Conservation (phyloP, 305 asterid genomes). For the Solanum hybrid region DNA sequence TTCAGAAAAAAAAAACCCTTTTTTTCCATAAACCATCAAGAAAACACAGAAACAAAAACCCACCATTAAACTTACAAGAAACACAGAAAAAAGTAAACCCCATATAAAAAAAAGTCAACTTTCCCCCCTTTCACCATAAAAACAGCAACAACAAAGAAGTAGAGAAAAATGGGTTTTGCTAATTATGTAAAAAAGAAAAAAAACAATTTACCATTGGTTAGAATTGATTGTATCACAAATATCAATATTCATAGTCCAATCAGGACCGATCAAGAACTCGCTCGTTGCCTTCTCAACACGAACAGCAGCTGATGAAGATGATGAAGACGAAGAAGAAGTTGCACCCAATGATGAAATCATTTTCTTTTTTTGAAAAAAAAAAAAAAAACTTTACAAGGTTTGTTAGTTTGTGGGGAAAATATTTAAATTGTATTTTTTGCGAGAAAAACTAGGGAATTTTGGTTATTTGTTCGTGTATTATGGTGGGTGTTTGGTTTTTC, state of each 20-base stretch:
- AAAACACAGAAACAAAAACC: neutral
- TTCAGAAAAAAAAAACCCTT: neutral
- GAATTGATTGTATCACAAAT: conserved; percentile 79
- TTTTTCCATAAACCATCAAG: neutral
- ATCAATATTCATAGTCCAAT: conserved; percentile 93
- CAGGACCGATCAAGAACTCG: conserved; percentile 92
- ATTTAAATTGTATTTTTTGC: neutral
- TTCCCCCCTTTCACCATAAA: neutral
- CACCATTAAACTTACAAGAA: neutral
- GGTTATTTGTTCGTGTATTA: neutral
- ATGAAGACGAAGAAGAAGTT: conserved; percentile 16
- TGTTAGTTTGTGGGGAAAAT: neutral
- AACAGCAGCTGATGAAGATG: conserved; percentile 51
- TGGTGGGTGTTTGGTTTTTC: neutral
- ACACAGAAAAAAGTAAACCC: neutral
- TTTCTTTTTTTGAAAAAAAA: neutral
- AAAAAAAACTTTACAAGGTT: neutral
- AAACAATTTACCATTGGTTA: conserved; percentile 50
- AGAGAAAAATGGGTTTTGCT: neutral
- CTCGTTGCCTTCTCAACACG: conserved; percentile 98
- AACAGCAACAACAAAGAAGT: neutral
- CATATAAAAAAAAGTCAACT: neutral
- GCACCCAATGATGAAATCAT: conserved; percentile 24
- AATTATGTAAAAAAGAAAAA: neutral
- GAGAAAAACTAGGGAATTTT: conserved; percentile 8